Evolutionary conservation across 768 basidiomycete species (phyloP).

Genomic region (Gymnopilus dilepis): DNA sequence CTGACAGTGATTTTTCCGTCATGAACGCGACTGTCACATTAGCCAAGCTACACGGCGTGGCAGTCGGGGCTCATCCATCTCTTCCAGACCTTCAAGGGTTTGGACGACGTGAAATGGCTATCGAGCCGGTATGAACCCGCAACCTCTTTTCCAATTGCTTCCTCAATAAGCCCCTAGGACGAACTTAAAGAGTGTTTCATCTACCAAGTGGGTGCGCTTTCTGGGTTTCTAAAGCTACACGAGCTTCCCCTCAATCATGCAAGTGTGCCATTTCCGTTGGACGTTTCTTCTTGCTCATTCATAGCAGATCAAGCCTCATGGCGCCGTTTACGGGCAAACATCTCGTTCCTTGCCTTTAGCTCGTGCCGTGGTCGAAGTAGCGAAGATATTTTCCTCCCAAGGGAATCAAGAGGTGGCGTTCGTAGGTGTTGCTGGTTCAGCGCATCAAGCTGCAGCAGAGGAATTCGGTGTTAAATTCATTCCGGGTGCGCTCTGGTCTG

Average conservation of each 20-base stretch:
- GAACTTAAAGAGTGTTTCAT: constrained; percentile 62
- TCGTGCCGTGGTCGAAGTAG: constrained; percentile 56
- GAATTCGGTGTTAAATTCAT: constrained; percentile 65
- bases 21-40: constrained; percentile 67
- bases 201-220: constrained; percentile 72
- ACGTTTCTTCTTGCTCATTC: not conserved
- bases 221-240: constrained; percentile 60
- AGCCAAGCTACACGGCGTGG: constrained; percentile 60
- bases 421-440: constrained; percentile 67
- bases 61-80: constrained; percentile 72
- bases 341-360: constrained; percentile 60
- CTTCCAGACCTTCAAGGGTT: constrained; percentile 70
- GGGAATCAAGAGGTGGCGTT: constrained; percentile 50
- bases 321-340: constrained; percentile 65
- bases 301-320: constrained; percentile 62
- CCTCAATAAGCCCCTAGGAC: constrained; percentile 38
- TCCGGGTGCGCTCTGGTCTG: constrained; percentile 46
- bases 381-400: constrained; percentile 50
- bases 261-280: constrained; percentile 20
- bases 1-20: constrained; percentile 59
- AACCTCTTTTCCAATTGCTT: not conserved
- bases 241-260: constrained; percentile 62
- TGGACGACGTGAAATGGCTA: constrained; percentile 66
- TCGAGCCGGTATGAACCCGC: constrained; percentile 51
- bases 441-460: constrained; percentile 60